These are phyloP conservation scores for Phyllosticta paracitricarpa DNA, from an alignment of 2,329 filamentous ascomycete species.

Conservation along the genomic window DNA sequence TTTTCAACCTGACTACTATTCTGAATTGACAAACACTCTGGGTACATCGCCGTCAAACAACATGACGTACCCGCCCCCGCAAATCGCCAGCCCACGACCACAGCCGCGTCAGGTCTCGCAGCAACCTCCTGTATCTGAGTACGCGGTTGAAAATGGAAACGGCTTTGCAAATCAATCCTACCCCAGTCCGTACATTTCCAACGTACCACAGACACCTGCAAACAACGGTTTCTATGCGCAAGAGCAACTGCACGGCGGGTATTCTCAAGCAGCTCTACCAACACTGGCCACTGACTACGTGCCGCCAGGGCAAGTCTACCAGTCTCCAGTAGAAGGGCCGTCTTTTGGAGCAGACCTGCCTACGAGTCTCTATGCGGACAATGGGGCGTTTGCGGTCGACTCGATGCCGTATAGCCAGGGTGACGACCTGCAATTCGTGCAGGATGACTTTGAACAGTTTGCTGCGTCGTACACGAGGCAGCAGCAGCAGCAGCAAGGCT, in stretches of 20 bases:
- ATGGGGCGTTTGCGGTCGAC: constrained; percentile 3
- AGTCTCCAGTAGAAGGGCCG: constrained; percentile 24
- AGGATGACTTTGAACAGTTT: constrained; percentile 22
- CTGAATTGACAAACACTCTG: not conserved
- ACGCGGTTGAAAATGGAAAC: constrained; percentile 13
- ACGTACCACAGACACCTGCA: not conserved
- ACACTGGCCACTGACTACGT: constrained; percentile 15
- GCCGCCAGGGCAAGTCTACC: constrained; percentile 15
- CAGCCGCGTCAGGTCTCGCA: not conserved
- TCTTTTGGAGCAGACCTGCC: constrained; percentile 1
- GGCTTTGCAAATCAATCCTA: constrained; percentile 12
- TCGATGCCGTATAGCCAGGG: constrained; percentile 19
- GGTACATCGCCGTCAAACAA: constrained; percentile 13
- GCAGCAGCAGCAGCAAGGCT: constrained; percentile 20
- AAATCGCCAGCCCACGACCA: constrained; percentile 10
- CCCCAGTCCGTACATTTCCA: not conserved
- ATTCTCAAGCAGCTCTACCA: not conserved
- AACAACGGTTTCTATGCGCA: not conserved
- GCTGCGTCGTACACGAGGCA: constrained; percentile 17
- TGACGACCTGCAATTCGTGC: not conserved
- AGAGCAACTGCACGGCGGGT: not conserved
- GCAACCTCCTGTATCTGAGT: constrained; percentile 10
- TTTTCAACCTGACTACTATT: not conserved
- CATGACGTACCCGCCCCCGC: constrained; percentile 30
- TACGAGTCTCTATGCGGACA: constrained; percentile 20